Conservation (phyloP, 768 basidiomycete species). For the Cantharellus cinnabarinus region DNA sequence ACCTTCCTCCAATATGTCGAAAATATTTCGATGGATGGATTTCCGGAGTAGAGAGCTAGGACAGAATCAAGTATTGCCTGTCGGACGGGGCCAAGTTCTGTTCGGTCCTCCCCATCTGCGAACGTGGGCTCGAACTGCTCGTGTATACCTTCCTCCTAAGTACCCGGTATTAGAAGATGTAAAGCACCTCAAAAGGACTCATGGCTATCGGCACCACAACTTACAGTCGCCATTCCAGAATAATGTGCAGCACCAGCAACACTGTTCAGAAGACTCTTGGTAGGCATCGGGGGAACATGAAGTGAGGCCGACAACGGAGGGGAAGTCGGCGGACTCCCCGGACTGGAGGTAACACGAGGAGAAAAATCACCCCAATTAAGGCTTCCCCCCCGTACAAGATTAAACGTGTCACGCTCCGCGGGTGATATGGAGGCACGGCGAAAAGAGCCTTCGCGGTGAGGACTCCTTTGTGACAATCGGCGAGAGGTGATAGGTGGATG, state of each 20-base stretch:
- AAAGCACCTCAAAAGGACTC: neutral
- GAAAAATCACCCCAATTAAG: too few relatives aligned
- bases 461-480: too few relatives aligned
- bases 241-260: neutral
- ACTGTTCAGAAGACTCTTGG: neutral
- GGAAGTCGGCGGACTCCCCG: neutral
- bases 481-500: too few relatives aligned
- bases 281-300: neutral
- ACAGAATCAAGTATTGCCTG: conserved; percentile 11
- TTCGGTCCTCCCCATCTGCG: neutral
- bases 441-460: too few relatives aligned
- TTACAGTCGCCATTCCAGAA: neutral
- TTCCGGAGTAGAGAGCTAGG: conserved; percentile 10
- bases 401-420: too few relatives aligned
- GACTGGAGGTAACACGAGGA: neutral
- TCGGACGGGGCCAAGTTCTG: conserved; percentile 4
- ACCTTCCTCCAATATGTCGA: conserved; percentile 8
- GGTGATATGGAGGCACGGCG: too few relatives aligned
- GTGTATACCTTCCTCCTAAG: neutral
- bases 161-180: neutral
- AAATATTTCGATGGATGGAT: conserved; percentile 10
- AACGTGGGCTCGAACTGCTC: neutral
- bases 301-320: neutral
- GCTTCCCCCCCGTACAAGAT: too few relatives aligned
- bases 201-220: neutral